Base-by-base conservation (phyloP, 805 yeast genomes). In the Priceomyces castillae region DNA sequence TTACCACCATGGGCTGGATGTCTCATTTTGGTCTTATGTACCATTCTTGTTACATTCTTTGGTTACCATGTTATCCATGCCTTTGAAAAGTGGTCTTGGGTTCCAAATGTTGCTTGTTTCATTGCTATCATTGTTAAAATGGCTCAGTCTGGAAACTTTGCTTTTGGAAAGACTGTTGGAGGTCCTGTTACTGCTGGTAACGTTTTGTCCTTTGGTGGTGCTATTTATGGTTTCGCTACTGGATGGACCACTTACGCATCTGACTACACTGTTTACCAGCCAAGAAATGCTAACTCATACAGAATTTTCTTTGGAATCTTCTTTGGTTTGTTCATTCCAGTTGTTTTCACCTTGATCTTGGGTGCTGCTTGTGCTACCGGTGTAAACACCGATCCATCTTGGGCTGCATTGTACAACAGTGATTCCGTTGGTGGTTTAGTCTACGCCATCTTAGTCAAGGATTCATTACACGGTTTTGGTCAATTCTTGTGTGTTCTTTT, bases 221-320 rank as follows among this genome's bases (percentile, higher is more conserved):
- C 94, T 35, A 64, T 86, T 50, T 90, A 79, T 56, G 97, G 97
- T 50, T 90, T 84, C 58, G 95, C 96, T 40, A 79, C 96, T 42
- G 97, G 97, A 49, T 90, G 97, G 97, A 80, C 95, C 44, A 83
- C 96, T 15, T 88, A 83, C 55, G 94, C 97, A 20, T 81, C 95
- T 41, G 97, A 90, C 69, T 90, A 90, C 69, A 88, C 96, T 39
- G 89, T 84, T 35, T 90, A 88, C 71, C 88, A 86, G 78, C 87
- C 85, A 52, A 71, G 77, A 55, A 74, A 78, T 57, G 80, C 83
- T 50, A 77, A 76, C 64, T 69, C 79, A 35, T 50, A 52, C 58
- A 82, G 72, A 59, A 73, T 88, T 43, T 89, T 88, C 70, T 61
- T 77, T 43, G 76, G 81, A 50, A 80, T 90, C 44, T 62, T 78